phyloP scores from a whole-genome alignment of 176 grass and related monocot species.

The Eragrostis nindensis region DNA sequence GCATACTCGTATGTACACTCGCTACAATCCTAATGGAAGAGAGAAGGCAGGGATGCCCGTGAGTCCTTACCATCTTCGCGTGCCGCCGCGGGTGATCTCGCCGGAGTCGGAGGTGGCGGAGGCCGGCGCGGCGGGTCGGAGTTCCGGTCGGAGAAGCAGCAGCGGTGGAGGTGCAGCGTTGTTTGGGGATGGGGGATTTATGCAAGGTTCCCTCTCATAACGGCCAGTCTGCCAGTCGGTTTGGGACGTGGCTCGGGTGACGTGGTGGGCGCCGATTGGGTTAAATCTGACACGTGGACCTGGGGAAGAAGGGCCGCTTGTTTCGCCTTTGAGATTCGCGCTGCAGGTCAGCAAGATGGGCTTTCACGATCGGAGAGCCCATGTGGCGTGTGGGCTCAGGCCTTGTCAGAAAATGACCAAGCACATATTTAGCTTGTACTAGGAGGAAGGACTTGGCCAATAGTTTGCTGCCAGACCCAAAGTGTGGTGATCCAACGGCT shows the following conservation, averaged over 20 bases:
- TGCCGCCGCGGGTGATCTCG: not conserved
- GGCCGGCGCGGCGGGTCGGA: not conserved
- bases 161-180: not conserved
- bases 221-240: too few relatives aligned
- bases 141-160: not conserved
- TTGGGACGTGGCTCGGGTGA: slow-evolving; percentile 20
- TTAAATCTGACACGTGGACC: not conserved
- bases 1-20: not conserved
- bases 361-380: not conserved
- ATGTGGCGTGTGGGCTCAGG: not conserved
- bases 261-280: slow-evolving; percentile 19
- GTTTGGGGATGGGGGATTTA: not conserved
- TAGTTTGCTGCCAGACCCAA: too few relatives aligned
- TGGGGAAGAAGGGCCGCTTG: not conserved
- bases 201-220: not conserved
- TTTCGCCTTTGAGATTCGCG: too few relatives aligned
- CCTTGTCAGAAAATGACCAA: not conserved
- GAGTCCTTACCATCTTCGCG: slow-evolving; percentile 39
- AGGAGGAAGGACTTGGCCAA: too few relatives aligned
- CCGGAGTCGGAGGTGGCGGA: slow-evolving; percentile 6
- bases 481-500: too few relatives aligned
- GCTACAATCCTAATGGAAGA: too few relatives aligned
- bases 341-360: too few relatives aligned
- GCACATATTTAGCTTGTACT: too few relatives aligned
- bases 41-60: not conserved